phyloP scores from a whole-genome alignment of 495 filamentous ascomycete species.

The Daldinia decipiens region DNA sequence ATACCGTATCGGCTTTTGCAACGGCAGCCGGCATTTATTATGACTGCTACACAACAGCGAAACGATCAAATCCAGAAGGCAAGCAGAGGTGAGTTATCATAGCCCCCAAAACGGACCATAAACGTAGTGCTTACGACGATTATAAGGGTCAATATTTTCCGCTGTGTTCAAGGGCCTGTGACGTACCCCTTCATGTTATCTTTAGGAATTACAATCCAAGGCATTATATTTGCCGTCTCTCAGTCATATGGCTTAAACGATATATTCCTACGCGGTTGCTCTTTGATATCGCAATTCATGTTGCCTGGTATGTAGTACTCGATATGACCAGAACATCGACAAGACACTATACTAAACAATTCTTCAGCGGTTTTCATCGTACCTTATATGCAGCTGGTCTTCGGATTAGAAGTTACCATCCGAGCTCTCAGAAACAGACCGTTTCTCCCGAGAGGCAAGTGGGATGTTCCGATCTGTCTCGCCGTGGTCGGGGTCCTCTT shows the following conservation, averaged over 20 bases:
- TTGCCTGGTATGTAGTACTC: slow-evolving; percentile 55
- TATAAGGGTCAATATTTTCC: slow-evolving; percentile 47
- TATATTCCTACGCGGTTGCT: slow-evolving; percentile 54
- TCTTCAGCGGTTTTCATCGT: slow-evolving; percentile 58
- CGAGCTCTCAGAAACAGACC: slow-evolving; percentile 54
- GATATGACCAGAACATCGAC: neutral
- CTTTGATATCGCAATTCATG: slow-evolving; percentile 56
- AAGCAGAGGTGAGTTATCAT: slow-evolving; percentile 31
- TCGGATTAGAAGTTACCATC: slow-evolving; percentile 55
- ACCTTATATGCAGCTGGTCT: slow-evolving; percentile 59
- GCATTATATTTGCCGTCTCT: slow-evolving; percentile 57
- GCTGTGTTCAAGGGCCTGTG: slow-evolving; percentile 53
- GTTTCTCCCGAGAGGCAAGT: slow-evolving; percentile 55
- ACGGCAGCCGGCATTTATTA: slow-evolving; percentile 57
- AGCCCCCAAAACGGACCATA: neutral
- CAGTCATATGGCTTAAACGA: slow-evolving; percentile 56
- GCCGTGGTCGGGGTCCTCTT: slow-evolving; percentile 51
- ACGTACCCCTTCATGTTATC: slow-evolving; percentile 59
- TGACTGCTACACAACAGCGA: slow-evolving; percentile 54
- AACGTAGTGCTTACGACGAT: slow-evolving; percentile 14
- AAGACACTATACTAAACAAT: slow-evolving; percentile 30
- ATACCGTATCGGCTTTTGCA: slow-evolving; percentile 58
- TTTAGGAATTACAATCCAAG: slow-evolving; percentile 57
- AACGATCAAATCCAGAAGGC: slow-evolving; percentile 35
- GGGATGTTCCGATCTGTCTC: slow-evolving; percentile 56